These are phyloP conservation scores for Epichloe uncinata DNA, from an alignment of 2,329 filamentous ascomycete species.

Conservation along the genomic window DNA sequence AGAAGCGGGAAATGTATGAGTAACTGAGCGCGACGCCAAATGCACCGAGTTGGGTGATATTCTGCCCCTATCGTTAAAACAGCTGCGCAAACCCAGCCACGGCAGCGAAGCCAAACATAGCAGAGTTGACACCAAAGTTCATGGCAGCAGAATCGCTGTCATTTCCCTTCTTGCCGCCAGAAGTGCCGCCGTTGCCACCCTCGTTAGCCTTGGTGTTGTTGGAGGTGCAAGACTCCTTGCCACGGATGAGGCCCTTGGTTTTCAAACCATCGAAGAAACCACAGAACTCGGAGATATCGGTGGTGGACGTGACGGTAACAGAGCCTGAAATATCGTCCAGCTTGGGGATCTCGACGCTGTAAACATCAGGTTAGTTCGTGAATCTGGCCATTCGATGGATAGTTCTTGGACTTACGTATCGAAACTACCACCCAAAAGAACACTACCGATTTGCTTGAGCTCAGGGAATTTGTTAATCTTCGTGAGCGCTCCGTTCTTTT, in stretches of 20 bases:
- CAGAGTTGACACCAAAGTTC: constrained; percentile 31
- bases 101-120: constrained; percentile 32
- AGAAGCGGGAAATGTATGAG: no score
- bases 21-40: no score
- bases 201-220: constrained; percentile 40
- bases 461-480: constrained; percentile 53
- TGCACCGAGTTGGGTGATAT: no score
- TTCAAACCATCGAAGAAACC: constrained; percentile 33
- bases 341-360: constrained; percentile 55
- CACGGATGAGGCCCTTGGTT: constrained; percentile 27
- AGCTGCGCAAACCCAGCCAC: constrained; percentile 36
- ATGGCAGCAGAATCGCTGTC: constrained; percentile 30
- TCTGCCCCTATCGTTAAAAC: no score
- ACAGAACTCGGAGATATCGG: constrained; percentile 43
- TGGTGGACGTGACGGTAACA: constrained; percentile 56
- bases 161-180: constrained; percentile 13
- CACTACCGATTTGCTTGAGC: constrained; percentile 61
- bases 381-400: background rate
- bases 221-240: constrained; percentile 33
- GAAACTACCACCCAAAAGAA: constrained; percentile 79
- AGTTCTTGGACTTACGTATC: constrained; percentile 47
- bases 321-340: constrained; percentile 57
- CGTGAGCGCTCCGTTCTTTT: constrained; percentile 72
- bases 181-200: constrained; percentile 21
- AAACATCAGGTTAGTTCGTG: background rate